Percentiles rank a stretch among this genome's conserved stretches.
Evolutionary conservation across 305 asterid genomes (phyloP).

Genomic region (Fraxinus xanthoxyloides): DNA sequence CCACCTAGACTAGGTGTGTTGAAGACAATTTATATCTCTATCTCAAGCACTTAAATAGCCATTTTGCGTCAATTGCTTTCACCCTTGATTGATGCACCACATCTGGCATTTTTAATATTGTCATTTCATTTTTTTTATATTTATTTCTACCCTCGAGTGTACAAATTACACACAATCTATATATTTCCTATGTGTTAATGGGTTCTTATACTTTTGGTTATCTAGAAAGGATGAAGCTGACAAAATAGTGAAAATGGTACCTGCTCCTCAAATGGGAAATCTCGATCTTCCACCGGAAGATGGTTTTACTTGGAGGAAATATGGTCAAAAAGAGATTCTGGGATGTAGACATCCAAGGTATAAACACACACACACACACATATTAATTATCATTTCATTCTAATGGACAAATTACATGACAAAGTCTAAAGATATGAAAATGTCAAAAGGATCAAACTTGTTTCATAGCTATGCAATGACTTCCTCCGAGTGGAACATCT

Average conservation of each 20-base stretch:
- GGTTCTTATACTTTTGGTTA: not conserved
- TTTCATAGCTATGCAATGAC: not conserved
- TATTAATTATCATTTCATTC: not conserved
- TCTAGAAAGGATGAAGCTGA: constrained; percentile 42
- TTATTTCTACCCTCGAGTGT: no score
- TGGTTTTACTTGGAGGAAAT: constrained; percentile 82
- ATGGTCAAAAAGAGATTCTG: constrained; percentile 80
- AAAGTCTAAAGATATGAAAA: constrained; percentile 20
- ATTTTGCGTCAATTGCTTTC: not conserved
- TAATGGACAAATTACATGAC: not conserved
- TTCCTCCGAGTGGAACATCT: not conserved
- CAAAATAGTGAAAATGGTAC: constrained; percentile 36
- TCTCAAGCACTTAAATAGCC: not conserved
- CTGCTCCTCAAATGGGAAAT: constrained; percentile 83
- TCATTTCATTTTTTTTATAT: no score
- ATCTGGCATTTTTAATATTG: not conserved
- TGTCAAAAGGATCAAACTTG: not conserved
- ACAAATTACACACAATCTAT: not conserved
- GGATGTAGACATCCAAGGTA: constrained; percentile 73
- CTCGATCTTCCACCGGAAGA: constrained; percentile 79
- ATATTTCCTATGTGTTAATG: not conserved
- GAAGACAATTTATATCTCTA: not conserved
- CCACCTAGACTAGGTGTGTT: not conserved
- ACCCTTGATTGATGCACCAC: not conserved
- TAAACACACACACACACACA: no score